These are phyloP conservation scores for Lecanosticta acicola DNA, from an alignment of 2,329 filamentous ascomycete genomes.

Conservation along the genomic window DNA sequence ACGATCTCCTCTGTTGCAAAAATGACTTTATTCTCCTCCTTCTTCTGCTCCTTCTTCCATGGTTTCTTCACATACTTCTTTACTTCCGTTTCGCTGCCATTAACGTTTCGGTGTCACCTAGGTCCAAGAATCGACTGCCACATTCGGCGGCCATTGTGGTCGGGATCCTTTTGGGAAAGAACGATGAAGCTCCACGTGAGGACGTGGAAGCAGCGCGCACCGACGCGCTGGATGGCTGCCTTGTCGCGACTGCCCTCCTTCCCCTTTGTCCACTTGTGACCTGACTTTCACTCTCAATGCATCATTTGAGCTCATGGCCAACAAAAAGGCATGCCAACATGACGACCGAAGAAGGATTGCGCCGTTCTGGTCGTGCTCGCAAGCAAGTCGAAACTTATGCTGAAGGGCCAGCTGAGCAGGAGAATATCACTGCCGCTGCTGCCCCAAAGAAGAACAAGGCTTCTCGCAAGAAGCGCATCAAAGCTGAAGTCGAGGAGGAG, in stretches of 20 bases:
- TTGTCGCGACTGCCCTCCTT: neutral
- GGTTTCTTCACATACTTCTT: no score
- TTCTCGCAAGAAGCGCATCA: constrained; percentile 1
- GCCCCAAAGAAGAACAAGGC: neutral
- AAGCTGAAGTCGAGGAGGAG: constrained; percentile 1
- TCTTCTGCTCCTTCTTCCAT: no score
- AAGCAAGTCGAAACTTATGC: constrained; percentile 17
- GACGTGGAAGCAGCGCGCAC: neutral
- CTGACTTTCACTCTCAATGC: neutral
- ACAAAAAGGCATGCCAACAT: neutral
- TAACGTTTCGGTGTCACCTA: no score
- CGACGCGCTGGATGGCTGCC: neutral
- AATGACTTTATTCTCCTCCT: no score
- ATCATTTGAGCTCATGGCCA: neutral
- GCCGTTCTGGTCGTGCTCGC: constrained; percentile 19
- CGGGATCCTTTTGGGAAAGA: no score
- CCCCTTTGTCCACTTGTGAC: neutral
- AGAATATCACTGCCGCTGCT: neutral
- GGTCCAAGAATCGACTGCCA: no score
- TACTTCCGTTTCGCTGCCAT: no score
- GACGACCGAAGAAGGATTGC: constrained; percentile 7
- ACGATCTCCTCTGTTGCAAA: no score
- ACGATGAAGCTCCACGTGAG: neutral
- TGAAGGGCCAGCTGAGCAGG: constrained; percentile 17
- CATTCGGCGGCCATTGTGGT: no score